A percentile compares a stretch with the other conserved stretches of the same genome.
These are phyloP conservation scores for Aspergillus bombycis DNA, from an alignment of 2,329 filamentous ascomycete species.

Conservation along the genomic window DNA sequence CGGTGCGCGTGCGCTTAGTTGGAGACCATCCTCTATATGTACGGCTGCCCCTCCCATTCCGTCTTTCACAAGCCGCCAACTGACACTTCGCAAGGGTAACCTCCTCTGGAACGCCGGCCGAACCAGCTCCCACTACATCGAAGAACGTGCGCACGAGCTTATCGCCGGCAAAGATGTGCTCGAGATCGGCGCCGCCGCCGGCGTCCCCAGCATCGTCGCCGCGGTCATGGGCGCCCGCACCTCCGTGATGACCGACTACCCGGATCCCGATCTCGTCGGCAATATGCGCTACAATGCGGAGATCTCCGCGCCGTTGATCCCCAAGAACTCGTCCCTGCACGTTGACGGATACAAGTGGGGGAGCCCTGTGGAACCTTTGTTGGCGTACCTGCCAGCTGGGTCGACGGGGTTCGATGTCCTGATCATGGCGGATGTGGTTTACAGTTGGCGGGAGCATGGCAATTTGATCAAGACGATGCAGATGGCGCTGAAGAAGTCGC, in stretches of 20 bases:
- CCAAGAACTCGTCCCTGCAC: conserved; percentile 50
- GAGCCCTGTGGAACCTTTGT: conserved; percentile 60
- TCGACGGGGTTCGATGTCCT: conserved; percentile 70
- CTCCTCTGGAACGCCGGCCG: conserved; percentile 89
- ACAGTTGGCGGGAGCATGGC: conserved; percentile 84
- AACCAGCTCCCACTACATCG: conserved; percentile 76
- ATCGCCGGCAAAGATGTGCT: conserved; percentile 73
- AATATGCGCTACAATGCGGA: conserved; percentile 77
- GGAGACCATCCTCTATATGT: conserved; percentile 86
- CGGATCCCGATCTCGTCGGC: conserved; percentile 78
- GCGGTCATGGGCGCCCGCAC: conserved; percentile 70
- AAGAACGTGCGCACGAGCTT: conserved; percentile 63
- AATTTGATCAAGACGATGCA: conserved; percentile 75
- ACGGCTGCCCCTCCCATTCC: conserved; percentile 32
- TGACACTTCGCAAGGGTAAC: conserved; percentile 64
- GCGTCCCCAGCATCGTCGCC: conserved; percentile 78
- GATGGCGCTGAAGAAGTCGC: conserved; percentile 62
- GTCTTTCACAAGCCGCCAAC: conserved; percentile 11
- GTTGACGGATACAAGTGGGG: conserved; percentile 86
- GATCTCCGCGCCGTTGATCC: conserved; percentile 53
- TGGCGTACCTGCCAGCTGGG: conserved; percentile 57
- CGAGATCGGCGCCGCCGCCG: conserved; percentile 87
- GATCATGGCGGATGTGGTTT: conserved; percentile 85
- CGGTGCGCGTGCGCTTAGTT: conserved; percentile 74
- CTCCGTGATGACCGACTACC: conserved; percentile 83